These are phyloP conservation scores for Stevia rebaudiana DNA, from an alignment of 140 eudicot species.

Conservation along the genomic window DNA sequence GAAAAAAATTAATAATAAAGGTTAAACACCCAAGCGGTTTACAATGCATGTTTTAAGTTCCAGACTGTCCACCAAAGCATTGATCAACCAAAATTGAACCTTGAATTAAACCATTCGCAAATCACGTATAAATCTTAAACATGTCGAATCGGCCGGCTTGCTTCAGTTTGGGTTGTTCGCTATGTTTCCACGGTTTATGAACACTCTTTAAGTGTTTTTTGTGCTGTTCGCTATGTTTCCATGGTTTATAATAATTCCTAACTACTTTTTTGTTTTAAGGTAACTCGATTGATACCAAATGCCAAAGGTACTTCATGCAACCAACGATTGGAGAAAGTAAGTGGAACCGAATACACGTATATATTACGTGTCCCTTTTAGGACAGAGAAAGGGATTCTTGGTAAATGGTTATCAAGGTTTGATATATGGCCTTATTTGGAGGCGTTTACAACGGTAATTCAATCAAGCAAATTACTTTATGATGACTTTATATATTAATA, in stretches of 20 bases:
- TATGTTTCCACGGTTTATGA: neutral
- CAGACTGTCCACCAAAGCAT: neutral
- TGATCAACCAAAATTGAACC: neutral
- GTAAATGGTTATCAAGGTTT: slow-evolving; percentile 91
- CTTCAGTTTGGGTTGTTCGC: neutral
- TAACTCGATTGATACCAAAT: slow-evolving; percentile 83
- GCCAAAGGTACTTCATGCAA: slow-evolving; percentile 95
- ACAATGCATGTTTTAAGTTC: neutral
- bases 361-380: slow-evolving; percentile 84
- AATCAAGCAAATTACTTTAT: neutral
- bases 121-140: neutral
- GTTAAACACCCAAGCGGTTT: neutral
- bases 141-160: too few relatives aligned
- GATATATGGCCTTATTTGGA: slow-evolving; percentile 97
- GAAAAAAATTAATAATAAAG: neutral
- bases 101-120: neutral
- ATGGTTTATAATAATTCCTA: neutral
- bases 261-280: slow-evolving; percentile 35
- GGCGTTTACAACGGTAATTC: slow-evolving; percentile 61
- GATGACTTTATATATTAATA: neutral
- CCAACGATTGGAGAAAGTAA: slow-evolving; percentile 79
- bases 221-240: neutral
- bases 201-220: neutral
- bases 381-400: slow-evolving; percentile 74
- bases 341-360: slow-evolving; percentile 65